Evolutionary conservation across 73 alveolate genomes (phyloP).

Genomic region (Symbiodinium natans): DNA sequence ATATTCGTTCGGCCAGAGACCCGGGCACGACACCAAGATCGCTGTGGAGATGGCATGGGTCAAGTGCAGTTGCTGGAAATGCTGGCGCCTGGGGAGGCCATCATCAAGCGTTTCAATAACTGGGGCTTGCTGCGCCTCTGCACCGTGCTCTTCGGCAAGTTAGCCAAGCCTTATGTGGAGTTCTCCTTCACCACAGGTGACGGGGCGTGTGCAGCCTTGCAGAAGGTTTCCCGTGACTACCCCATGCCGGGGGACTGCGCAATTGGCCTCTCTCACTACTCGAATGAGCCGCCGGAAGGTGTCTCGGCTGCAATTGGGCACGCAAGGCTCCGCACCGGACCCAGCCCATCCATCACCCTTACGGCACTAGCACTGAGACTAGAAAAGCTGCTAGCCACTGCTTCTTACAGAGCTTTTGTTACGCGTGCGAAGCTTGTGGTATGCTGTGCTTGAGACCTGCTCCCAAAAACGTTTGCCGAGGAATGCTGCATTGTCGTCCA

Average conservation of each 20-base stretch:
- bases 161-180: conserved; percentile 1
- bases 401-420: too few species aligned
- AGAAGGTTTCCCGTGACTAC: conserved; percentile 43
- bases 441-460: too few species aligned
- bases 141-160: conserved; percentile 57
- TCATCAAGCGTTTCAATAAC: neutral
- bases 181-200: neutral
- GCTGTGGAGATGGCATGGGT: neutral
- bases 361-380: too few species aligned
- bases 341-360: too few species aligned
- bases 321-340: too few species aligned
- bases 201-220: conserved; percentile 24
- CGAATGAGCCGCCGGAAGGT: neutral
- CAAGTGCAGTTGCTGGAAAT: neutral
- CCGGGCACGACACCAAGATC: conserved; percentile 2
- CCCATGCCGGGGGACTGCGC: conserved; percentile 17
- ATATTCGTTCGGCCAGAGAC: conserved; percentile 48
- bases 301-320: neutral
- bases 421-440: too few species aligned
- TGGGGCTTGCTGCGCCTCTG: conserved; percentile 51
- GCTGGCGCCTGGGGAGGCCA: conserved; percentile 64
- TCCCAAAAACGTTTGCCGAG: neutral
- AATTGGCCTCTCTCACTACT: neutral
- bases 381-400: too few species aligned
- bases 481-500: conserved; percentile 7